Evolutionary conservation across 2,329 filamentous ascomycete genomes (phyloP), one percentile per base, ranked within the genome.

Genomic region (Dissoconium aciculare): DNA sequence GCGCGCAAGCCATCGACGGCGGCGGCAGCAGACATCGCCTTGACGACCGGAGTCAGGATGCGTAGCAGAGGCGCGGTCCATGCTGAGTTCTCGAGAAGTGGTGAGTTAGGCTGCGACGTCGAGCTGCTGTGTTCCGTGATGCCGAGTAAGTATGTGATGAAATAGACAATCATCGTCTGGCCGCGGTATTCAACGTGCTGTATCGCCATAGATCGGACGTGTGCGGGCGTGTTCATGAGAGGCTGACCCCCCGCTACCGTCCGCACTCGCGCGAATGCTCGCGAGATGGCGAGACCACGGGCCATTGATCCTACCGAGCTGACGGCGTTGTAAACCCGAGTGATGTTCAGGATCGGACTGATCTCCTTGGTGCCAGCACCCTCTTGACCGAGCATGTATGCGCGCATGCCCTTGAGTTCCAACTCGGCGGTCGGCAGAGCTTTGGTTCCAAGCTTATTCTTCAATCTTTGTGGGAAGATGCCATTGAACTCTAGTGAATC

Each of bases 361-460:
- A 84, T 78, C 42, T 79, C 74, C 14, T 69, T 66, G 16, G 80
- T 65, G 2, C 78, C 79, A 24, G 67, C 56, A 1, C 78, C 77
- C 38, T 78, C 65, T 3, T 64, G 55, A 4, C 79, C 79, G 15
- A 85, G 55, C 4, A 82, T 60, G 62, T 74, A 31, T 50, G 43
- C 56, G 17, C 54, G 49, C 6, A 49, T 46, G 17, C 46, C 37
- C 31, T 46, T 21, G n/a, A 59, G 60, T 36, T 76, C 74, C 0
- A 84, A 63, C 50, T 84, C 78, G 0, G 77, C 78, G 0, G 78
- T 83, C 0, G 78, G 77, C 0, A 84, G 58, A 0, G 72, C 63
- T 27, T 69, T 69, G 0, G 77, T 83, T 15, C 78, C 78, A 3
- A 79, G 62, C 46, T 83, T 84, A 50, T 70, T 69, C 55, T 84